phyloP scores from a whole-genome alignment of 805 yeast genomes.

The Hanseniaspora vineae region DNA sequence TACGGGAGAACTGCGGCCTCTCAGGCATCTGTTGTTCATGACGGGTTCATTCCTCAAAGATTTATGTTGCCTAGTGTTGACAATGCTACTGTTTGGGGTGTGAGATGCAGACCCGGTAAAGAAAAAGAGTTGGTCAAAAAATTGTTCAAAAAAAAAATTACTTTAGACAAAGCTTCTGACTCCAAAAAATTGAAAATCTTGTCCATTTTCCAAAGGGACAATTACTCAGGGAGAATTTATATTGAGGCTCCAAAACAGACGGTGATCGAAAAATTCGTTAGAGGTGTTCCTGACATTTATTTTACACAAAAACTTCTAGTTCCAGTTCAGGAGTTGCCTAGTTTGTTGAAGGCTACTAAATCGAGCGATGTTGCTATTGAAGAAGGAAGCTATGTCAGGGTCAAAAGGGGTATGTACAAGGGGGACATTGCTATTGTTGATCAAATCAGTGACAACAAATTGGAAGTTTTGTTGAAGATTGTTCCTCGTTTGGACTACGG shows the following conservation, averaged over 20 bases:
- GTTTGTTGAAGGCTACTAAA: constrained; percentile 77
- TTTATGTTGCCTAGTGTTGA: constrained; percentile 88
- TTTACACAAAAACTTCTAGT: constrained; percentile 64
- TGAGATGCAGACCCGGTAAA: constrained; percentile 83
- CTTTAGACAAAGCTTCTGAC: constrained; percentile 49
- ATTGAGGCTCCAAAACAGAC: constrained; percentile 89
- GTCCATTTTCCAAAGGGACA: constrained; percentile 89
- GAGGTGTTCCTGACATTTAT: constrained; percentile 82
- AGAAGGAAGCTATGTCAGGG: constrained; percentile 87
- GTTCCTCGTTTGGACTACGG: constrained; percentile 94
- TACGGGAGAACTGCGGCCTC: constrained; percentile 78
- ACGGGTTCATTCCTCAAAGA: constrained; percentile 84
- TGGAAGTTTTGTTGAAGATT: constrained; percentile 85
- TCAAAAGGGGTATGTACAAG: constrained; percentile 81
- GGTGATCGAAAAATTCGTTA: constrained; percentile 78
- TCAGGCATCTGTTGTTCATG: constrained; percentile 62
- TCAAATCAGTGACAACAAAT: constrained; percentile 84
- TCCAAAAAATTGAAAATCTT: constrained; percentile 70
- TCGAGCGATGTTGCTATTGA: constrained; percentile 76
- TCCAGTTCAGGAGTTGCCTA: constrained; percentile 92
- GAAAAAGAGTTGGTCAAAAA: constrained; percentile 86
- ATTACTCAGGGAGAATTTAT: constrained; percentile 82
- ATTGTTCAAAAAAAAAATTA: constrained; percentile 69
- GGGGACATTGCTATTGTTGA: constrained; percentile 91
- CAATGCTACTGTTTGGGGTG: constrained; percentile 93